Evolutionary conservation across 1,284 basidiomycete genomes (phyloP), one percentile per base, ranked within the genome.

Genomic region (Athelia psychrophila): DNA sequence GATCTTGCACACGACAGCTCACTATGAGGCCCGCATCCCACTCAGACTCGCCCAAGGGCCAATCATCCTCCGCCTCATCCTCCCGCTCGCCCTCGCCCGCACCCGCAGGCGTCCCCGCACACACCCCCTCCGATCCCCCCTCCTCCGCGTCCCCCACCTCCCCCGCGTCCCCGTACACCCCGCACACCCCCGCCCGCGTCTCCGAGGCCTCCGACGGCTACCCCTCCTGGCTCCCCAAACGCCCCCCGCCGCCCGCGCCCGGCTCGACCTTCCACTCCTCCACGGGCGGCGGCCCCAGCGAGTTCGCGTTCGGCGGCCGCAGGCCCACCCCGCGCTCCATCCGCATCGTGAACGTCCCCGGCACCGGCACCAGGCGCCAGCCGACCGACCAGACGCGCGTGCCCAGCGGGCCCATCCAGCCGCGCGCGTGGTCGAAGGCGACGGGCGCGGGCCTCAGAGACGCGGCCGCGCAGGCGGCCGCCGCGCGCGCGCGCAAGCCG

Each of bases 291-390:
- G 75, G 73, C 20, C 75, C 75, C 42, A 70, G 74, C 49, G 75
- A 75, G 23, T 67, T 70, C 2, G 54, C 27, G 27, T 69, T 76
- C 52, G 57, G 80, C 25, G 89, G 89, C 15, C 78, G 89, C 48
- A 86, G 82, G 58, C 79, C 89, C 1, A 88, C 88, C 0, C 85
- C 87, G 30, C 82, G 88, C 33, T 88, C 86, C 1, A 84, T 91
- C 19, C 81, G 89, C 55, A 87, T 91, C 54, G 83, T 91, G 57
- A 86, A 79, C 58, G 65, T 88, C 51, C 79, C 80, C 58, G 76
- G 82, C 52, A 69, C 74, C 16, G 55, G 58, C 33, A 63, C 64
- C 44, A 72, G 71, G 33, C 69, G 74, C 32, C 80, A 83, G 57
- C 68, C 77, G 36, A 79, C 76, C 3, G 83, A 83, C 57, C 80